Base-by-base conservation (phyloP, 1,139 yeast genomes). In the Taphrina wiesneri region DNA sequence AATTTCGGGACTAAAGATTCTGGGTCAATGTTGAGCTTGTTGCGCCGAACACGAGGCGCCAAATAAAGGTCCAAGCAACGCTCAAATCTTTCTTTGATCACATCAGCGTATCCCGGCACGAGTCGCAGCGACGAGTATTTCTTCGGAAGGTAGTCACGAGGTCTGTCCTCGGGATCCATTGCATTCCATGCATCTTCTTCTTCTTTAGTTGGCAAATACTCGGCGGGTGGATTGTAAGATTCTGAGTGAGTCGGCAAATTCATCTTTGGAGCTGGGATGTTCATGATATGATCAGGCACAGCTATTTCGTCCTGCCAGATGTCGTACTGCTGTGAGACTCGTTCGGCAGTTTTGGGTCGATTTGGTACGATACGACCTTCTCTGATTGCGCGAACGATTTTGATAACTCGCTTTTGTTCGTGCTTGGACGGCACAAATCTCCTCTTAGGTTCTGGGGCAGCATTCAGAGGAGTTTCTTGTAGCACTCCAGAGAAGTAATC, bases 211-310 rank as follows among this genome's bases (percentile, higher is more conserved):
- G 90, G 79, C 71, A 93, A 78, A 74, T 93, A 93, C 79, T 93
- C 99, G 75, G 84, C 97, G 15, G 99, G 99, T 54, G 99, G 99
- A 74, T 93, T 93, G 77, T 93, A 93, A 72, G 96, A 87, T 78
- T 93, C 97, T 72, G 92, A 99, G 75, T 95, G 86, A 0, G 97
- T 90, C 69, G 99, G 99, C 54, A 98, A 98, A 21, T 96, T 86
- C 73, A 91, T 74, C 76, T 93, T 93, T 46, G 99, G 99, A 23
- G 99, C 99, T 75, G 97, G 85, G 72, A 92, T 80, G 70, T 85
- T 90, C 97, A 91, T 91, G 49, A 91, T 81, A 77, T 92, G 97
- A 70, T 86, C 88, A 64, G 77, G 76, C 78, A 77, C 49, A 79
- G 78, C 46, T 41, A 63, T 52, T 67, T 77, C 79, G 70, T 85